Evolutionary conservation across 371 early-diverging fungal species (phyloP), one percentile per base, ranked within the genome.

Genomic region (Circinella umbellata): DNA sequence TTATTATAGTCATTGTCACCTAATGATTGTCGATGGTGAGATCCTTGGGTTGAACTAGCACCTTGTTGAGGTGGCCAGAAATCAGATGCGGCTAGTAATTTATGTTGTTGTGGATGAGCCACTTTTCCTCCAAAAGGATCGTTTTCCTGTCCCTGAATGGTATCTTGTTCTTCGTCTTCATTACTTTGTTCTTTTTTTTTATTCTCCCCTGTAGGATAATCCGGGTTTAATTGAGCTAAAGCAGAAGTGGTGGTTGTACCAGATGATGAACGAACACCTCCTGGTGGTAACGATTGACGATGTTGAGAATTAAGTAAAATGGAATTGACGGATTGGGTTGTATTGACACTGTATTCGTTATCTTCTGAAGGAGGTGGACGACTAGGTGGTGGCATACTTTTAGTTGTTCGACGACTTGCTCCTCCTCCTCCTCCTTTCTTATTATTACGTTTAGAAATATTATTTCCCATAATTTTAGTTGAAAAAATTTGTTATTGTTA

Each of bases 301-400:
- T 80, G 81, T 64, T 76, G 78, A 6, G 70, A 70, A 46, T 75
- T 81, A 14, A 82, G 39, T 4, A 83, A 60, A 20, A 85, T 85
- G 1, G 85, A 85, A 63, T 70, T 81, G 54, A 81, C 78, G 3
- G 85, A 85, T 39, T 80, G 80, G 0, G 85, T 80, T 20, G 85
- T 85, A 61, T 80, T 82, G 18, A 74, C 80, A 36, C 80, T 76
- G 48, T 79, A 71, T n/a, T 82, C 81, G 65, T 85, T 82, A 27
- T 85, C 85, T 15, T 76, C 69, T 9, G 65, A n/a, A 46, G 63
- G 47, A 36, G 51, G 38, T 9, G 61, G 66, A 14, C 75, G 75
- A 20, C 69, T 20, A 9, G 71, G 71, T 34, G 75, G 71, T 54
- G 71, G 71, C 69, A 71, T 68, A 37, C 71, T 75, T n/a, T 68